Base-by-base conservation (phyloP, 306 rosid species). In the Dalbergia oliveri region DNA sequence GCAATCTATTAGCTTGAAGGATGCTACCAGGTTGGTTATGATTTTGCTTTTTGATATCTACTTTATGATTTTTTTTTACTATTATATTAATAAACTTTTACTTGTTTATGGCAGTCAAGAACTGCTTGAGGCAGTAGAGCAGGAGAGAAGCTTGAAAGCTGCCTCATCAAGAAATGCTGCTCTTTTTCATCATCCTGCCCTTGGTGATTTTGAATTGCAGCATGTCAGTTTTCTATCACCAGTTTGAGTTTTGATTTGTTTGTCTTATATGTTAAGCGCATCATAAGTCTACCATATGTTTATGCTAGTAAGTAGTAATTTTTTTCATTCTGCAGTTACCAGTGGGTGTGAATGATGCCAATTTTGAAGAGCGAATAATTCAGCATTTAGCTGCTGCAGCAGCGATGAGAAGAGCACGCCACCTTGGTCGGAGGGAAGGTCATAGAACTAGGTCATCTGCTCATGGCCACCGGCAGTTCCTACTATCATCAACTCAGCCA, bases 301-400 rank as follows among this genome's bases (percentile, higher is more conserved):
- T 21, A 21, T 21, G 23, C 23, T 35, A 19, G 73, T 51, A n/a
- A 21, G 4, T 35, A 44, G 21, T 31, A 73, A 61, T 45, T 31
- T 75, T 54, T 72, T 45, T 53, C 62, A 43, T 16, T 68, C 72
- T 85, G 88, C 86, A 93, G 97, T 82, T 90, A 68, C 88, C 91
- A 4, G 68, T 78, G 33, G 92, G 89, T 57, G 85, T 79, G 53
- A 86, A 78, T 68, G 88, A 84, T 66, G 75, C 84, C 14, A 94
- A 91, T 63, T 90, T 93, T 75, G 98, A 91, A 88, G 92, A 91
- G 82, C 79, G 90, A 58, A 87, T 93, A 70, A 81, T 93, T 79
- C 97, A 90, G 81, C 98, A 88, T 83, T 84, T 93, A 86, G 91
- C 98, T 26, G 94, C 98, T 34, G 97, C 98, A 9, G 89, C 97